Base-by-base conservation (phyloP, 495 filamentous ascomycete genomes). In the Xylaria curta region DNA sequence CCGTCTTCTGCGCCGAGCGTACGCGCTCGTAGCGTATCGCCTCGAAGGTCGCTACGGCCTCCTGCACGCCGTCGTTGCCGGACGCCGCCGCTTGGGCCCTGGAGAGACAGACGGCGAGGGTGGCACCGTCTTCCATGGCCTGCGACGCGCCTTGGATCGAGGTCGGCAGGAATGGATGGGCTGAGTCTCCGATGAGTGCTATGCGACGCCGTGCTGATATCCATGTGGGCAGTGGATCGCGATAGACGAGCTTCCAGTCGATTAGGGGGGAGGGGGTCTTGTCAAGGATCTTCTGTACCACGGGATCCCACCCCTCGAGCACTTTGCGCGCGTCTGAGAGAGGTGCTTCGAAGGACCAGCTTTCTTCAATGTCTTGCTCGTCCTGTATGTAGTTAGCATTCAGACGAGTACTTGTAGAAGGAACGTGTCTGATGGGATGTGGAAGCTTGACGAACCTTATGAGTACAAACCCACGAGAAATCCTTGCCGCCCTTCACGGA, bases 111-210 rank as follows among this genome's bases (percentile, higher is more conserved):
- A 89, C 85, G 7, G 91, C 91, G 7, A 94, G 76, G 1, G 88
- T 89, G 1, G 88, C 87, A 2, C 88, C 92, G 77, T 94, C 92
- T 74, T 94, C 92, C 72, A 94, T 89, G 0, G 91, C 89, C 74
- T 92, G 89, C 38, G 87, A 91, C 0, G 89, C 92, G 0, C 92
- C 92, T 71, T 93, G 89, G n/a, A 88, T 88, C 4, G 87, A 90
- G 0, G 90, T 92, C 0, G 91, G 91, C 4, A 93, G 81, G 78
- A 94, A 93, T 0, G 91, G 88, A 79, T 94, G 92, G 1, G 91
- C 91, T 7, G 90, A 83, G 74, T 93, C 92, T 28, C 91, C 92
- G 42, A 93, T 84, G 19, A 91, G 81, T 42, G 83, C 85, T n/a
- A 90, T 90, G 24, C 88, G 83, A 15, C 86, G 84, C 17, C 83